Percentiles rank a stretch among this genome's conserved stretches.
phyloP scores from a whole-genome alignment of 139 green algal species.

The Coccomyxa sp. region DNA sequence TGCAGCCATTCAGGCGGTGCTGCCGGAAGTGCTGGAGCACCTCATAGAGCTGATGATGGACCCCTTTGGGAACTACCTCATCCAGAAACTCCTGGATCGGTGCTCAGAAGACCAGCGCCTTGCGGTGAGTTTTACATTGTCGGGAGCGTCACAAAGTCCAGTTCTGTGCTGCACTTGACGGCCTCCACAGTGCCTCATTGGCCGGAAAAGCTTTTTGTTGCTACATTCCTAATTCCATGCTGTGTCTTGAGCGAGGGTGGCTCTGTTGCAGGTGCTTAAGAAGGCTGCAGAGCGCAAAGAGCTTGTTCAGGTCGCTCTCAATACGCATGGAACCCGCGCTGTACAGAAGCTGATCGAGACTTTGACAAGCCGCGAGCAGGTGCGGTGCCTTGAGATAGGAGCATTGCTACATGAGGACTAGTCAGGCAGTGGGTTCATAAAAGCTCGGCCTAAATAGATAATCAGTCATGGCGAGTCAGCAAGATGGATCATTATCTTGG shows the following conservation, averaged over 20 bases:
- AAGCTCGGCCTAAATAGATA: background rate
- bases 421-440: background rate
- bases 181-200: background rate
- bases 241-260: background rate
- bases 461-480: background rate
- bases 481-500: too few species aligned
- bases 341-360: conserved; percentile 94
- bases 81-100: conserved; percentile 97
- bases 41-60: conserved; percentile 95
- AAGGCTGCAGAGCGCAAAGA: conserved; percentile 67
- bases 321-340: conserved; percentile 94
- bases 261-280: conserved; percentile 60
- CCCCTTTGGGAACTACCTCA: conserved; percentile 99
- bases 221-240: too few species aligned
- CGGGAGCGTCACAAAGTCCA: too few species aligned
- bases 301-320: conserved; percentile 85
- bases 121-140: conserved; percentile 26
- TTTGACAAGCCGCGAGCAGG: conserved; percentile 59
- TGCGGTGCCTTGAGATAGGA: background rate
- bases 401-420: background rate
- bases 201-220: too few species aligned
- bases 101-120: conserved; percentile 88
- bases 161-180: background rate
- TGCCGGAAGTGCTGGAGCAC: conserved; percentile 73
- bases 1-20: conserved; percentile 68